phyloP scores from a whole-genome alignment of 805 yeast species.

The Candida manassasensis region DNA sequence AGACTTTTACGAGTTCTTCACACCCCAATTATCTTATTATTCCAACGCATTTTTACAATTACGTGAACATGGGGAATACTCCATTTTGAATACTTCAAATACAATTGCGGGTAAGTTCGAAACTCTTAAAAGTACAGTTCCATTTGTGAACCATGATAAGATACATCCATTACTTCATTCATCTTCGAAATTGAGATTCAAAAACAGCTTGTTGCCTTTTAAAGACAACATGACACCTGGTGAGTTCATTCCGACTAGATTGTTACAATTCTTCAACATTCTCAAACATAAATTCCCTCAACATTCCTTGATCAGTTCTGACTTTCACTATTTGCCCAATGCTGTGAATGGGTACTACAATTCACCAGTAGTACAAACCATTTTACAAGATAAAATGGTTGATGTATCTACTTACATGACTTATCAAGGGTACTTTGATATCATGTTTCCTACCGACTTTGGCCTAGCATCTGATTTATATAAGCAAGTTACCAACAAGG shows the following conservation, averaged over 20 bases:
- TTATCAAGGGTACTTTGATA: slow-evolving; percentile 82
- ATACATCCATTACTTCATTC: slow-evolving; percentile 62
- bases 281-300: slow-evolving; percentile 65
- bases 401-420: slow-evolving; percentile 72
- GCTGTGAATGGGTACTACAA: slow-evolving; percentile 51
- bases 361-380: slow-evolving; percentile 78
- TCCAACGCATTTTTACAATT: slow-evolving; percentile 51
- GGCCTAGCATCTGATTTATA: slow-evolving; percentile 57
- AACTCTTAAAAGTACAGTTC: slow-evolving; percentile 24
- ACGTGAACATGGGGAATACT: slow-evolving; percentile 43
- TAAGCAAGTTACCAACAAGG: slow-evolving; percentile 56
- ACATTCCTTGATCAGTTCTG: slow-evolving; percentile 70
- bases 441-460: slow-evolving; percentile 83
- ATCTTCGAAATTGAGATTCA: slow-evolving; percentile 32
- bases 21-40: slow-evolving; percentile 56
- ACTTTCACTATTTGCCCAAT: slow-evolving; percentile 51
- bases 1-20: slow-evolving; percentile 69
- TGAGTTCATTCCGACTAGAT: slow-evolving; percentile 78
- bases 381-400: slow-evolving; percentile 61
- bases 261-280: slow-evolving; percentile 59
- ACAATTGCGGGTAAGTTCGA: slow-evolving; percentile 19
- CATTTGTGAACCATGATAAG: slow-evolving; percentile 24
- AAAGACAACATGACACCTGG: slow-evolving; percentile 63
- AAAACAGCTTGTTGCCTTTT: slow-evolving; percentile 57
- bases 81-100: slow-evolving; percentile 27